A percentile compares a stretch with the other conserved stretches of the same genome.
These are phyloP conservation scores for Dictyophora rubrovolvata DNA, from an alignment of 768 basidiomycete genomes.

Conservation along the genomic window DNA sequence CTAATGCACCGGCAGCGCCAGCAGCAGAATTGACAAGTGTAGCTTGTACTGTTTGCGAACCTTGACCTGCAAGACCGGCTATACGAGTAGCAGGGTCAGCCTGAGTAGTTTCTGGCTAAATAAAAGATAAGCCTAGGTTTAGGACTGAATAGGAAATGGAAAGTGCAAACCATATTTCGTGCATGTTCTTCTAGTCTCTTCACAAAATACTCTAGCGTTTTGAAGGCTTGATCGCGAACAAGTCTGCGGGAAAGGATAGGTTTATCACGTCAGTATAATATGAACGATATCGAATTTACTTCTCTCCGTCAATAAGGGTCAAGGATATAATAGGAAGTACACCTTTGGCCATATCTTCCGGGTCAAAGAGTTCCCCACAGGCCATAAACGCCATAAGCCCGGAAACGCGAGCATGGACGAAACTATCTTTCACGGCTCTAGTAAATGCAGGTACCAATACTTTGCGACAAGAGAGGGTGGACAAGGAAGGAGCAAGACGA, in stretches of 20 bases:
- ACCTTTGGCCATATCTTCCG: conserved; percentile 79
- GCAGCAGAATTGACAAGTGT: conserved; percentile 77
- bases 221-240: conserved; percentile 95
- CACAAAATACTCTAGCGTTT: conserved; percentile 79
- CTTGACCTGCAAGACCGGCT: conserved; percentile 13
- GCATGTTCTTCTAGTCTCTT: conserved; percentile 75
- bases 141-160: neutral
- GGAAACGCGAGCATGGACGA: conserved; percentile 88
- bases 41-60: conserved; percentile 20
- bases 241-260: conserved; percentile 36
- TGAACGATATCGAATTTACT: conserved; percentile 48
- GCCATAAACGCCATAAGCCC: conserved; percentile 96
- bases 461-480: conserved; percentile 85
- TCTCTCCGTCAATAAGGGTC: conserved; percentile 83
- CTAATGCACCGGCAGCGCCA: conserved; percentile 83
- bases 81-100: conserved; percentile 17
- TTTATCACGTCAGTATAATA: neutral
- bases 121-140: neutral
- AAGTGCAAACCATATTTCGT: conserved; percentile 59
- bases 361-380: conserved; percentile 79
- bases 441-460: conserved; percentile 96
- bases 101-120: conserved; percentile 46
- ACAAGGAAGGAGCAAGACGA: conserved; percentile 74
- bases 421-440: conserved; percentile 79
- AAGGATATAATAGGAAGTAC: conserved; percentile 81